phyloP scores from a whole-genome alignment of 2,329 filamentous ascomycete species.

The Mariannaea elegans region DNA sequence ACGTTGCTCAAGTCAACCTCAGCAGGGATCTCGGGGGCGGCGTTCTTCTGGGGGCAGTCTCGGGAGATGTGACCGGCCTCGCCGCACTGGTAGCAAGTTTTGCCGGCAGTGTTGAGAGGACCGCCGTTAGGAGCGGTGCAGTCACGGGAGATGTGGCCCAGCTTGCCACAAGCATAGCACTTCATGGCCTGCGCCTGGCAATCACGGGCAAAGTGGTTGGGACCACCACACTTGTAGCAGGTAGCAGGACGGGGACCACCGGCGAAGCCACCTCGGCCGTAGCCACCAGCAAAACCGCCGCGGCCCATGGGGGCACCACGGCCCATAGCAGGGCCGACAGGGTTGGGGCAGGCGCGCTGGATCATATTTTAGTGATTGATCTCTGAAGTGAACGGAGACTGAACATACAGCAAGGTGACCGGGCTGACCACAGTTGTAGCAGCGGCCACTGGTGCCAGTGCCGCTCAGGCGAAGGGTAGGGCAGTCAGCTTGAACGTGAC shows the following conservation, averaged over 20 bases:
- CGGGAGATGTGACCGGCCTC: conserved; percentile 96
- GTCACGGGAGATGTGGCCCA: conserved; percentile 91
- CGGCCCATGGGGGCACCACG: conserved; percentile 75
- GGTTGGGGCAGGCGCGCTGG: conserved; percentile 84
- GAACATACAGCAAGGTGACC: conserved; percentile 86
- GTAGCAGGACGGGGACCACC: conserved; percentile 74
- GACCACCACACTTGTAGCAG: conserved; percentile 81
- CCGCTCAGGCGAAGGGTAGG: conserved; percentile 93
- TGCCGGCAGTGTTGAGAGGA: conserved; percentile 92
- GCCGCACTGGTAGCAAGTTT: conserved; percentile 98
- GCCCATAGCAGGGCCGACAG: conserved; percentile 68
- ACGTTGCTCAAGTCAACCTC: conserved; percentile 56
- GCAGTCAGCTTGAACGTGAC: conserved; percentile 98
- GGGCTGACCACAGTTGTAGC: conserved; percentile 95
- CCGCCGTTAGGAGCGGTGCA: conserved; percentile 97
- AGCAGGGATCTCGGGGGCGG: conserved; percentile 57
- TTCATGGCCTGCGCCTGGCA: conserved; percentile 99
- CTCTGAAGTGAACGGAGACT: neutral
- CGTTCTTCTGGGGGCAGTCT: conserved; percentile 83
- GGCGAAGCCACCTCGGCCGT: conserved; percentile 78
- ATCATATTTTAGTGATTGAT: conserved; percentile 24
- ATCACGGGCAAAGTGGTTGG: conserved; percentile 98
- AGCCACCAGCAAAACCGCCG: conserved; percentile 71
- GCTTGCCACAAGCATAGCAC: conserved; percentile 96
- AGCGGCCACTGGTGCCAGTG: conserved; percentile 82